Evolutionary conservation across 768 basidiomycete genomes (phyloP), one percentile per base, ranked within the genome.

Genomic region (Pisolithus microcarpus): DNA sequence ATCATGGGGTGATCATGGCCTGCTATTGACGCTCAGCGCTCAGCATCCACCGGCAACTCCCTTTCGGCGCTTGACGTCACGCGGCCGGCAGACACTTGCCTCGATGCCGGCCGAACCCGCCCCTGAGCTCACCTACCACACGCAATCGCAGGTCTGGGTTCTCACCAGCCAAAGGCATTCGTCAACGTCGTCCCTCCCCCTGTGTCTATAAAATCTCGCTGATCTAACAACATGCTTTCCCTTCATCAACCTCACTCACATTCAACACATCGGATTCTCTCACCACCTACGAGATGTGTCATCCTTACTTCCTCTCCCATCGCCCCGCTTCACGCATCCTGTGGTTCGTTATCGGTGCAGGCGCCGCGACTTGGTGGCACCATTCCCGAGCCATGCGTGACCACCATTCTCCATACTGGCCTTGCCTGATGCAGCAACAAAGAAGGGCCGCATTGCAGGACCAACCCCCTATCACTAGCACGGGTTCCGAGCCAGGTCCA

Each of bases 311-410:
- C 38, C 52, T 56, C 23, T 46, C 62, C 54, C 66, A 65, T 46
- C 64, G 70, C 49, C 61, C 75, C 6, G 77, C 79, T n/a, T 78
- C 78, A 40, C 82, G 85, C 55, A 38, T 85, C 49, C 28, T 87
- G 62, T 87, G 85, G 85, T 85, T 87, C 72, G 7, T 74, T 57
- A 18, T 86, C 56, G 86, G 85, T 52, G 83, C 79, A 6, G 69
- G 67, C 3, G 58, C 55, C 24, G 68, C 70, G 0, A 61, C 64
- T 21, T 68, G 65, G 55, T 76, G 67, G 65, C 49, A 65, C 67
- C 46, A 73, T 72, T 38, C 67, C 66, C n/a, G 63, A 64, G 40
- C 72, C 64, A 73, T 72, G 62, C 72, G 71, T 56, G 73, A 74
- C 37, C 71, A 74, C 43, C 60, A 62, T 37, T 65, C 61, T 15